Base-by-base conservation (phyloP, 73 alveolate genomes). In the Paramecium pentaurelia region DNA sequence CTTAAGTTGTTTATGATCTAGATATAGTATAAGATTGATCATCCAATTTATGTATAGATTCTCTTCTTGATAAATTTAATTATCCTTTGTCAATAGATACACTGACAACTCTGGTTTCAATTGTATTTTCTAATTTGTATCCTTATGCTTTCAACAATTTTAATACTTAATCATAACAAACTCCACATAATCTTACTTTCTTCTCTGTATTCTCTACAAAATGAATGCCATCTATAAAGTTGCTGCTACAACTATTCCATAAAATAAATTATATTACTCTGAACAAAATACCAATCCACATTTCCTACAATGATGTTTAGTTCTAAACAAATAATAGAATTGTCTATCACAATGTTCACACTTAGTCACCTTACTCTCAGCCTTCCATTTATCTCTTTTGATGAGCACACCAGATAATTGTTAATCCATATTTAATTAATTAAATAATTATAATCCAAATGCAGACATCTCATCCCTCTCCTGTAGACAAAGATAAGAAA, bases 231-330 rank as follows among this genome's bases (percentile, higher is more conserved):
- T 80, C 91, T 1, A 80, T 45, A 44, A 80, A 80, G 34, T 47
- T 80, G 9, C 20, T 80, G 8, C 64, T 14, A 44, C 91, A 80
- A 45, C 91, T 80, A 45, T n/a, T 47, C 5, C 37, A 34, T 8
- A 34, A 86, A 51, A 86, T 42, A 37, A 9, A 10, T 60, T 12
- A 58, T 10, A 6, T 37, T 89, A 89, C 94, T 32, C 75, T 27
- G 94, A 89, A 45, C 94, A 89, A 40, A 70, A 89, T 20, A 89
- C 87, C 18, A 32, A 30, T 11, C 92, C 94, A 73, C 94, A 89
- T 89, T 71, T 89, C 6, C 94, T 38, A 51, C 94, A 89, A 71
- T 89, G 94, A 73, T 89, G 94, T 18, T 83, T 89, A 4, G 88
- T 89, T 16, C 94, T 88, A 36, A 60, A 89, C 6, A 89, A 42